Conservation (phyloP, 805 yeast species). For the Torulaspora indica region DNA sequence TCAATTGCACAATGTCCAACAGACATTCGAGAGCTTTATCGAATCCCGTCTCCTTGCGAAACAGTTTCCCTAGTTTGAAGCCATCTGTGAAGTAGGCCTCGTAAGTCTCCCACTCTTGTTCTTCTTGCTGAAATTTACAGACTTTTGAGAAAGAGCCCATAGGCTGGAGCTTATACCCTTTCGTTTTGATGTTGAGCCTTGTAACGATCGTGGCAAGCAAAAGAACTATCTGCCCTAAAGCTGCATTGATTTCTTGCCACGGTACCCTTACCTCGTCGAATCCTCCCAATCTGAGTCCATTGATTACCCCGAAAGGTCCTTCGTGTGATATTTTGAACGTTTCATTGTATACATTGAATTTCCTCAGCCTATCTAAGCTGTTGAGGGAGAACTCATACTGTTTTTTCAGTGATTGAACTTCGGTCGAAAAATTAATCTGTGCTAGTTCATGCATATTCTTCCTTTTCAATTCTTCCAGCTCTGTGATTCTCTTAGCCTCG, state of each 20-base stretch:
- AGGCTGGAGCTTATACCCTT: conserved; percentile 64
- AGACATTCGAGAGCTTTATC: conserved; percentile 81
- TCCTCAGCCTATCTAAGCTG: conserved; percentile 65
- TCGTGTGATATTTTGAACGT: conserved; percentile 80
- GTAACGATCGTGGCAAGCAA: conserved; percentile 60
- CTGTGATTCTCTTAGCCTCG: conserved; percentile 42
- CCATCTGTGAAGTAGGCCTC: conserved; percentile 65
- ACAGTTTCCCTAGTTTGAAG: conserved; percentile 65
- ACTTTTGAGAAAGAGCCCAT: conserved; percentile 81
- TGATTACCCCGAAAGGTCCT: conserved; percentile 82
- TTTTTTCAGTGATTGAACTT: conserved; percentile 58
- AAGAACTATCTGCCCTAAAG: conserved; percentile 76
- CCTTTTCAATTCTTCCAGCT: conserved; percentile 41
- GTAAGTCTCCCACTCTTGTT: conserved; percentile 42
- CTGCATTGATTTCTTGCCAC: conserved; percentile 90
- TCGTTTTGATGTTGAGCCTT: conserved; percentile 50
- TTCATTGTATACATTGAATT: conserved; percentile 76
- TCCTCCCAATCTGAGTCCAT: conserved; percentile 77
- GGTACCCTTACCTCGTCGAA: conserved; percentile 57
- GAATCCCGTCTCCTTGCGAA: conserved; percentile 59
- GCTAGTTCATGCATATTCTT: conserved; percentile 57
- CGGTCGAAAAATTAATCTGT: conserved; percentile 45
- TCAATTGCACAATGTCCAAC: conserved; percentile 39
- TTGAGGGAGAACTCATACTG: conserved; percentile 57
- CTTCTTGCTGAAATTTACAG: conserved; percentile 40